phyloP scores from a whole-genome alignment of 495 filamentous ascomycete species.

The Halenospora varia region DNA sequence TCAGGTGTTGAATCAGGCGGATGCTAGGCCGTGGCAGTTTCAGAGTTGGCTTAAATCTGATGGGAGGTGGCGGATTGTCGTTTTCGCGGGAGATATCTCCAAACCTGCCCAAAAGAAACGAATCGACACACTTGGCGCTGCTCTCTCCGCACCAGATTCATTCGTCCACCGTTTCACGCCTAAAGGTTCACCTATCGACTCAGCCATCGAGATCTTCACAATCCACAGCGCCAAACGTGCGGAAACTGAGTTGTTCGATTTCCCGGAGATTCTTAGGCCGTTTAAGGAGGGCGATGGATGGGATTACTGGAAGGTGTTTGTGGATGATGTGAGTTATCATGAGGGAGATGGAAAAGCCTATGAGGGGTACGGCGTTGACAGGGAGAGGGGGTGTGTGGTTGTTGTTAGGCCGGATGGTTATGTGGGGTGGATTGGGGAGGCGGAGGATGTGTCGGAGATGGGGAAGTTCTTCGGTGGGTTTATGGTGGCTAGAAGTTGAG shows the following conservation, averaged over 20 bases:
- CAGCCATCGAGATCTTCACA: slow-evolving; percentile 55
- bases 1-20: slow-evolving; percentile 56
- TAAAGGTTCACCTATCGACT: slow-evolving; percentile 30
- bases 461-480: background rate
- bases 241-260: slow-evolving; percentile 51
- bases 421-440: slow-evolving; percentile 52
- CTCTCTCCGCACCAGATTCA: slow-evolving; percentile 30
- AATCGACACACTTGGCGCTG: slow-evolving; percentile 40
- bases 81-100: slow-evolving; percentile 60
- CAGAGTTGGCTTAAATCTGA: slow-evolving; percentile 41
- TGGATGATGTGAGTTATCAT: slow-evolving; percentile 57
- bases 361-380: slow-evolving; percentile 57
- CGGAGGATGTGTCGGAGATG: slow-evolving; percentile 48
- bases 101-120: slow-evolving; percentile 35
- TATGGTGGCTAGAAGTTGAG: too few relatives aligned
- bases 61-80: slow-evolving; percentile 62
- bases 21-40: slow-evolving; percentile 55
- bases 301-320: slow-evolving; percentile 64
- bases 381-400: slow-evolving; percentile 54
- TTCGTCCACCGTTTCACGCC: slow-evolving; percentile 43
- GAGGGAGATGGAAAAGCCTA: slow-evolving; percentile 61
- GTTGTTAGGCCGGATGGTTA: slow-evolving; percentile 64
- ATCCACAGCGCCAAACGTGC: slow-evolving; percentile 51
- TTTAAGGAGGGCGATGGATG: slow-evolving; percentile 55
- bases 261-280: slow-evolving; percentile 54